Evolutionary conservation across 1,284 basidiomycete genomes (phyloP).

Genomic region (Agroathelia rolfsii): DNA sequence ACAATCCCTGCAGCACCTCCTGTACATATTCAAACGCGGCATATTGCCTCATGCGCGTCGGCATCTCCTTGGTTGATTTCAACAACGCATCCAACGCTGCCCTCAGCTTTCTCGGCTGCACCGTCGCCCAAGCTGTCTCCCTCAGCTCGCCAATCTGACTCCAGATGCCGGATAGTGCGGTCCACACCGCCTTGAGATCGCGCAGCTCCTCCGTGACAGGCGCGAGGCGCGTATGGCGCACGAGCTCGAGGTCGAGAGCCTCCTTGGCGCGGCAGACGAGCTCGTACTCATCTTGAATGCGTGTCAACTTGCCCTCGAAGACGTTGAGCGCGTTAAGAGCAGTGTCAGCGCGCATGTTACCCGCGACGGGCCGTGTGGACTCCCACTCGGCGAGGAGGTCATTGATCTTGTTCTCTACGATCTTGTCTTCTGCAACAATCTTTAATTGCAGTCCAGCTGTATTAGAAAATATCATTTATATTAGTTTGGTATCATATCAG

Average conservation of each 20-base stretch:
- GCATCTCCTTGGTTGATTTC: conserved; percentile 94
- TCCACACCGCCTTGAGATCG: conserved; percentile 98
- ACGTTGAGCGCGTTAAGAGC: conserved; percentile 93
- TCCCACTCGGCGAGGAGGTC: conserved; percentile 93
- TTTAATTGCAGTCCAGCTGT: conserved; percentile 92
- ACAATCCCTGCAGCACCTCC: conserved; percentile 74
- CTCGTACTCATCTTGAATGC: conserved; percentile 88
- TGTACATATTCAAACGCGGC: conserved; percentile 98
- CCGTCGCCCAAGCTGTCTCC: conserved; percentile 85
- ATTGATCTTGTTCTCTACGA: conserved; percentile 88
- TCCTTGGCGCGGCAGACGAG: conserved; percentile 94
- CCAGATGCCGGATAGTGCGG: conserved; percentile 96
- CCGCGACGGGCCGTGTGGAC: conserved; percentile 90
- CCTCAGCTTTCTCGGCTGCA: conserved; percentile 90
- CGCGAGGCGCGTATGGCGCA: conserved; percentile 83
- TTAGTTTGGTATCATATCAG: neutral
- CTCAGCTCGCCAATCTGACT: conserved; percentile 84
- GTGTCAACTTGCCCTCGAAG: conserved; percentile 84
- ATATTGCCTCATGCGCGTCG: conserved; percentile 97
- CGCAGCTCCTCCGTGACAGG: conserved; percentile 92
- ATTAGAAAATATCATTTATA: conserved; percentile 8
- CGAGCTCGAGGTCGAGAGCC: conserved; percentile 88
- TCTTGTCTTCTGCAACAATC: conserved; percentile 99
- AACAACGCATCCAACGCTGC: conserved; percentile 88
- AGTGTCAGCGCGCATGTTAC: conserved; percentile 88